Evolutionary conservation across 768 basidiomycete genomes (phyloP).

Genomic region (Suillus americanus): DNA sequence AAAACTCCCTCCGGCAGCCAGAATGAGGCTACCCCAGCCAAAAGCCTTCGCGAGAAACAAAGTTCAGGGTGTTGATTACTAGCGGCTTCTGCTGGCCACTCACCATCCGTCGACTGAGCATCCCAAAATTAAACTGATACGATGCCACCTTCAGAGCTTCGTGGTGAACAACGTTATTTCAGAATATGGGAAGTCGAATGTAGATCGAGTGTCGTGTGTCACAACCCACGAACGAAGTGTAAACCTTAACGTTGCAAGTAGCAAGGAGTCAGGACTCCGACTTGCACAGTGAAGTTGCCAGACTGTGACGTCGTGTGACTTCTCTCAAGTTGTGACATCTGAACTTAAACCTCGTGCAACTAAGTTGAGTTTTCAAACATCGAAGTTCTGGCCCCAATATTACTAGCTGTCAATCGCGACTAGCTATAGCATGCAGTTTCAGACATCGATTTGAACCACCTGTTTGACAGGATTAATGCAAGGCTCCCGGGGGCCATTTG

Average conservation of each 20-base stretch:
- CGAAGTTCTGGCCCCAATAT: not conserved
- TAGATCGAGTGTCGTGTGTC: not conserved
- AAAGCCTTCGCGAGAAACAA: constrained; percentile 13
- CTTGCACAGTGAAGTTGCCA: not conserved
- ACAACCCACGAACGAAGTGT: not conserved
- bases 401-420: not conserved
- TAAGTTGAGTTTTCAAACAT: not conserved
- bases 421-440: not conserved
- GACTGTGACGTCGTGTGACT: not conserved
- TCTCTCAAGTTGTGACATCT: not conserved
- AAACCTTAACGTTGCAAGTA: not conserved
- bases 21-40: constrained; percentile 28
- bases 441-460: not conserved
- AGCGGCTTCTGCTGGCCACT: not conserved
- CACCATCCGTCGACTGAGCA: constrained; percentile 6
- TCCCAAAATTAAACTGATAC: not conserved
- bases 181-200: not conserved
- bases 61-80: not conserved
- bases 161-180: not conserved
- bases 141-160: not conserved
- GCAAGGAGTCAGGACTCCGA: no score
- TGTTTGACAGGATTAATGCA: not conserved
- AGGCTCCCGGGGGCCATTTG: not conserved
- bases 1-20: constrained; percentile 29
- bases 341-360: not conserved